phyloP scores from a whole-genome alignment of 176 grass and related monocot species.

The Zea mays region DNA sequence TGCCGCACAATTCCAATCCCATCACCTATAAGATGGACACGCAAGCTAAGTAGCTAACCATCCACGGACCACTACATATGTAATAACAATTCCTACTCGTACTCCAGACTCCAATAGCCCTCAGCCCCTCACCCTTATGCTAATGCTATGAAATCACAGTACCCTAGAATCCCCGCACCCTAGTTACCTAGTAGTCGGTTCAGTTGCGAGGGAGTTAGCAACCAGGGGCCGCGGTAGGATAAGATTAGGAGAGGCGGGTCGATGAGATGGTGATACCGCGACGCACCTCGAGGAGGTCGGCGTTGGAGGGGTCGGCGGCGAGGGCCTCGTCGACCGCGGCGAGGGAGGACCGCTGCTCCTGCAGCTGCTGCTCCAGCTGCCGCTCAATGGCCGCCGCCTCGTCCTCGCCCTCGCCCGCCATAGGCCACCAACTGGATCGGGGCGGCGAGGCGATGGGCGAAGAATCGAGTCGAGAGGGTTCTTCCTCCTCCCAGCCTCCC shows the following conservation, averaged over 20 bases:
- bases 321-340: slow-evolving; percentile 84
- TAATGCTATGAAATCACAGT: background rate
- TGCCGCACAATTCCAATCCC: background rate
- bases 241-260: no score
- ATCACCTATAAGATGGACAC: background rate
- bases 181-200: background rate
- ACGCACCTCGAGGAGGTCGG: slow-evolving; percentile 68
- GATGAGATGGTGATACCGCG: background rate
- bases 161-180: slow-evolving; percentile 5
- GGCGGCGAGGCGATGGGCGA: background rate
- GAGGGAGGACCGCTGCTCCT: slow-evolving; percentile 85
- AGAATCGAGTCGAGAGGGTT: background rate
- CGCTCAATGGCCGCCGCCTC: slow-evolving; percentile 61
- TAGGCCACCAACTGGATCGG: slow-evolving; percentile 2
- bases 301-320: slow-evolving; percentile 63
- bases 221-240: background rate
- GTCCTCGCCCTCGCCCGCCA: slow-evolving; percentile 52
- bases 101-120: background rate
- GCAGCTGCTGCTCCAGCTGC: slow-evolving; percentile 82
- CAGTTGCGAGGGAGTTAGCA: background rate
- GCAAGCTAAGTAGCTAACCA: background rate
- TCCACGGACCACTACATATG: background rate
- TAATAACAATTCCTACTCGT: background rate
- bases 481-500: no score
- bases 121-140: background rate